Evolutionary conservation across 208 protist species (phyloP), one percentile per base, ranked within the genome.

Genomic region (Crithidia expoeki): DNA sequence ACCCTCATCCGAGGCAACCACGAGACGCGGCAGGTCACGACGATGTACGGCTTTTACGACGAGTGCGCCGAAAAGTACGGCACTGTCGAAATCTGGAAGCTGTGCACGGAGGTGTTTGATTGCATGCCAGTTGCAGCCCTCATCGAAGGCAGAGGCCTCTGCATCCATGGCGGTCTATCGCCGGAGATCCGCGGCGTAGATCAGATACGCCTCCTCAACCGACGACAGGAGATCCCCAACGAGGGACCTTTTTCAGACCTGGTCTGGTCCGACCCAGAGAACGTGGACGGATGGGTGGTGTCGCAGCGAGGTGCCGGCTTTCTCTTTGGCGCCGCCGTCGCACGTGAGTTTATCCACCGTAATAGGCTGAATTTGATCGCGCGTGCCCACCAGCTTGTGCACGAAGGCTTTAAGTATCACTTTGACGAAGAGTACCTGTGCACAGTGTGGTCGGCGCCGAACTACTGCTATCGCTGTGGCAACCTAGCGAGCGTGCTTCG

Each of bases 71-170:
- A 69, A 23, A 96, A 97, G 74, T 97, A 91, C 72, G 67, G 77
- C 33, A 96, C 87, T 5, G 91, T 93, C 1, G 98, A 98, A 52
- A 95, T 99, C 16, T 99, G 99, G 99, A 81, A 91, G 30, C 89
- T 97, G 61, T 99, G 96, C 69, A 99, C 97, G 12, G 98, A 99
- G 51, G 90, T 99, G 38, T 99, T 99, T 72, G 98, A 99, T 85
- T 99, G 98, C 80, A 89, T 99, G 53, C 93, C 94, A 7, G 90
- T 99, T n/a, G 91, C 96, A 19, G 98, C 98, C 2, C 60, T 99
- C 0, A 90, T 99, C 42, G 98, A 99, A 17, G 96, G 96, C 38
- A 76, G 85, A 38, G 92, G 94, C 0, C 94, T 99, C 30, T 98
- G 96, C 78, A 96, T 99, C 25, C 99, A 99, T 74, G 98, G 98